Evolutionary conservation across 2,329 filamentous ascomycete species (phyloP).

Genomic region (Rhinocladiella mackenziei): DNA sequence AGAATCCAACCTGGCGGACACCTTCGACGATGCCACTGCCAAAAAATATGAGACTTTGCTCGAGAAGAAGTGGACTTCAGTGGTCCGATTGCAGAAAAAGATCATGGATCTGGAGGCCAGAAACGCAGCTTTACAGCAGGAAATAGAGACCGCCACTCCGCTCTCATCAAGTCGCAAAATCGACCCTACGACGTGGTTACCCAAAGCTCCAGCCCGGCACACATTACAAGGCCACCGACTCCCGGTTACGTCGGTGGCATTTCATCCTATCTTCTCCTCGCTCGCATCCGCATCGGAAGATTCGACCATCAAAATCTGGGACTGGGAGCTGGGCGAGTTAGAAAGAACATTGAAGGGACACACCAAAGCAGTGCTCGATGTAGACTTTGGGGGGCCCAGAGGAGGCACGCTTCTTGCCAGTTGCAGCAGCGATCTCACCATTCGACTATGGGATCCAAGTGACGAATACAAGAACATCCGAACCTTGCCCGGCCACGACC

Average conservation of each 20-base stretch:
- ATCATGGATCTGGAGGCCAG: conserved; percentile 89
- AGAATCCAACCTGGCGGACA: conserved; percentile 69
- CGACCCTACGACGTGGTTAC: conserved; percentile 82
- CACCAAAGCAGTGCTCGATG: conserved; percentile 79
- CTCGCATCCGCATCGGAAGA: conserved; percentile 89
- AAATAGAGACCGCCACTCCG: conserved; percentile 79
- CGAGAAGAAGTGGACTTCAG: conserved; percentile 98
- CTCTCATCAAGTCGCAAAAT: conserved; percentile 73
- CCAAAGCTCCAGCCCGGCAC: conserved; percentile 74
- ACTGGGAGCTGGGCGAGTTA: conserved; percentile 89
- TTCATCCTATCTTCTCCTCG: conserved; percentile 87
- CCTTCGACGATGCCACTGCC: conserved; percentile 72
- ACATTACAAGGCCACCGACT: conserved; percentile 77
- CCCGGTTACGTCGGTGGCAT: conserved; percentile 81
- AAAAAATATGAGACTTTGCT: conserved; percentile 93
- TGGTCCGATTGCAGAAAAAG: conserved; percentile 94
- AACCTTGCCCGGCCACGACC: conserved; percentile 85
- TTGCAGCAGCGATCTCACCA: conserved; percentile 84
- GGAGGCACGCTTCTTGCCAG: conserved; percentile 75
- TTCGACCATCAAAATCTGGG: conserved; percentile 93
- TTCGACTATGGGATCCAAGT: conserved; percentile 89
- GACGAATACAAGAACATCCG: conserved; percentile 95
- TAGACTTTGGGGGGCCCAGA: conserved; percentile 83
- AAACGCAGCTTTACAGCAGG: conserved; percentile 68
- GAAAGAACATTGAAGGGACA: conserved; percentile 90